A percentile compares a stretch with the other conserved stretches of the same genome.
Conservation (phyloP, 2,329 filamentous ascomycete species). For the Penicillium brasilianum region DNA sequence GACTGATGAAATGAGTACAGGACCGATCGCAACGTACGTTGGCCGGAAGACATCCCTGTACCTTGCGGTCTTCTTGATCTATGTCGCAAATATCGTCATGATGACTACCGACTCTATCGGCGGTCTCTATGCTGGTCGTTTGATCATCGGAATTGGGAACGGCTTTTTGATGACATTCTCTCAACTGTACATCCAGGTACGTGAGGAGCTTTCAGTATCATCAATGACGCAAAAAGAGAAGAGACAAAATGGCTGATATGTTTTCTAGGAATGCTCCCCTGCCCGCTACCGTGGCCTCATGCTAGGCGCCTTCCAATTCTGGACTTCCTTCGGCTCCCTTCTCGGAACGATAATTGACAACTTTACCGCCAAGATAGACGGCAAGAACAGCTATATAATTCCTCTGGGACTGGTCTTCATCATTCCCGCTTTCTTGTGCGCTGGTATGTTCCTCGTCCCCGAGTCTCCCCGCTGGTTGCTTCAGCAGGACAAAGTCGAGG, state of each 20-base stretch:
- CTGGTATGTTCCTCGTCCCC: conserved; percentile 54
- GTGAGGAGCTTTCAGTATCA: conserved; percentile 29
- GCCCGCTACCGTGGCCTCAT: conserved; percentile 58
- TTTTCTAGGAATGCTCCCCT: conserved; percentile 51
- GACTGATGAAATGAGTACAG: conserved; percentile 16
- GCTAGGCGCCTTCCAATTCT: conserved; percentile 56
- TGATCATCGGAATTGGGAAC: conserved; percentile 62
- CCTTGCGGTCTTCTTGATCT: conserved; percentile 56
- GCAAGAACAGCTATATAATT: conserved; percentile 53
- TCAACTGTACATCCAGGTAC: conserved; percentile 56
- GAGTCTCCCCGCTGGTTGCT: conserved; percentile 55
- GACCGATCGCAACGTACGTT: conserved; percentile 46
- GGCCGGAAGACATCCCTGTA: conserved; percentile 54
- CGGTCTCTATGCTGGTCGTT: conserved; percentile 60
- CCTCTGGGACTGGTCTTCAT: conserved; percentile 54
- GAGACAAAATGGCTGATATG: not conserved
- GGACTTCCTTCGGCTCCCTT: conserved; percentile 53
- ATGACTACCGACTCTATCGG: conserved; percentile 61
- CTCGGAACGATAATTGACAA: conserved; percentile 54
- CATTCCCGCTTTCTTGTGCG: conserved; percentile 54
- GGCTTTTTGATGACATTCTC: conserved; percentile 64
- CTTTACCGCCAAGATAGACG: conserved; percentile 44
- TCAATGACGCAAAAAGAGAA: conserved; percentile 3
- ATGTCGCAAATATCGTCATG: conserved; percentile 61
- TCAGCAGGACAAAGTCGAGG: conserved; percentile 19